These are phyloP conservation scores for Raffaelea deltoideospora DNA, from an alignment of 2,329 filamentous ascomycete species.

Conservation along the genomic window DNA sequence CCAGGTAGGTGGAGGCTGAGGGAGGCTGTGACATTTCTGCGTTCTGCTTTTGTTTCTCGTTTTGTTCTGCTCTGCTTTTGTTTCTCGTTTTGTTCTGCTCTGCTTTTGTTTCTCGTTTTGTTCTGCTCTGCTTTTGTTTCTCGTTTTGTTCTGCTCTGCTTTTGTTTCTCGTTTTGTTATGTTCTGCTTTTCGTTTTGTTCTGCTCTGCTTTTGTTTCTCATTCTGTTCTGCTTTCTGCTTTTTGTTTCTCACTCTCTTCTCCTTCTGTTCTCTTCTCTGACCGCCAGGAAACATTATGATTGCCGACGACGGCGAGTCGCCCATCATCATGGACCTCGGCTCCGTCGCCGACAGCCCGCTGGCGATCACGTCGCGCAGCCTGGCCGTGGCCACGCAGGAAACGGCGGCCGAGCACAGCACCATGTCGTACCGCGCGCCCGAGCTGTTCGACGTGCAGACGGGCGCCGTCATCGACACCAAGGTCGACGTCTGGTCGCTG, in stretches of 20 bases:
- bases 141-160: not conserved
- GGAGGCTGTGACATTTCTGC: too few species aligned
- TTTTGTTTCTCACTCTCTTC: not conserved
- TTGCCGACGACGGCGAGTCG: slow-evolving; percentile 72
- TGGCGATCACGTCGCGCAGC: slow-evolving; percentile 77
- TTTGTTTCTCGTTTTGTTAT: not conserved
- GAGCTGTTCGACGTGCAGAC: slow-evolving; percentile 98
- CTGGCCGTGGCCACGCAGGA: slow-evolving; percentile 88
- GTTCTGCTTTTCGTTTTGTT: not conserved
- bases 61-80: not conserved
- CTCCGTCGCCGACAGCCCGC: slow-evolving; percentile 74
- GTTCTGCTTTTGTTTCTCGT: not conserved
- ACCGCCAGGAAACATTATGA: slow-evolving; percentile 78
- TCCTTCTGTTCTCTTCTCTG: not conserved
- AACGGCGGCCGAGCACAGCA: slow-evolving; percentile 86
- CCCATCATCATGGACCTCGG: slow-evolving; percentile 97
- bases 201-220: not conserved
- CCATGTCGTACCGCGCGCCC: slow-evolving; percentile 95
- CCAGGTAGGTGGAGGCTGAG: slow-evolving; percentile 73
- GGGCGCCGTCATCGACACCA: slow-evolving; percentile 79
- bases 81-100: not conserved
- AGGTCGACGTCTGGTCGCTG: slow-evolving; percentile 94
- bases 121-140: not conserved
- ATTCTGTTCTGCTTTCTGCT: not conserved
- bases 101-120: not conserved